phyloP scores from a whole-genome alignment of 2,329 filamentous ascomycete genomes.

The Boeremia lycopersici region DNA sequence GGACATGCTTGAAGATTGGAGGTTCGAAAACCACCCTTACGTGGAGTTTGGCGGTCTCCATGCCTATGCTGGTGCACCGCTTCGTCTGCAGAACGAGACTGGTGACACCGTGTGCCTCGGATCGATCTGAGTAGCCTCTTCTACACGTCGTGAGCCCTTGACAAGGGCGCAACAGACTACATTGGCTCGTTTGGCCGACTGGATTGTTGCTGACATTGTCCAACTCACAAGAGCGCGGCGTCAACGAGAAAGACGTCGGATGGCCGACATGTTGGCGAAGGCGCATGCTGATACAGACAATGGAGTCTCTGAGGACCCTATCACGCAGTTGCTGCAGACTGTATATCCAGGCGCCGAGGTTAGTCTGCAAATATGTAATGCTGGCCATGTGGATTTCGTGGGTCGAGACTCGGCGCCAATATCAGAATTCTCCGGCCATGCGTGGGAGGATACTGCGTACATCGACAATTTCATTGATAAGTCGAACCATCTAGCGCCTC shows the following conservation, averaged over 20 bases:
- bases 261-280: not conserved
- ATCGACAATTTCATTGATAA: not conserved
- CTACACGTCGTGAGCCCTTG: not conserved
- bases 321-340: not conserved
- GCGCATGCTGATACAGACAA: not conserved
- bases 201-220: not conserved
- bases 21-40: not conserved
- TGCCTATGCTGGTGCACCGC: not conserved
- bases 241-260: conserved; percentile 1
- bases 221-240: not conserved
- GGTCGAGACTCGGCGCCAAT: not conserved
- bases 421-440: not conserved
- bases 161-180: not conserved
- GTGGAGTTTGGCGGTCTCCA: not conserved
- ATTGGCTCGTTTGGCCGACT: not conserved
- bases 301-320: not conserved
- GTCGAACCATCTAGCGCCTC: not conserved
- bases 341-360: not conserved
- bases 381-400: not conserved
- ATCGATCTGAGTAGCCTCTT: not conserved
- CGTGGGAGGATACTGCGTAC: not conserved
- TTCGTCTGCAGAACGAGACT: not conserved
- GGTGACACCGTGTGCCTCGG: not conserved
- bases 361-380: not conserved
- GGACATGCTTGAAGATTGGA: not conserved